Conservation (phyloP, 139 green algal species). For the Chlamydomonas incerta region DNA sequence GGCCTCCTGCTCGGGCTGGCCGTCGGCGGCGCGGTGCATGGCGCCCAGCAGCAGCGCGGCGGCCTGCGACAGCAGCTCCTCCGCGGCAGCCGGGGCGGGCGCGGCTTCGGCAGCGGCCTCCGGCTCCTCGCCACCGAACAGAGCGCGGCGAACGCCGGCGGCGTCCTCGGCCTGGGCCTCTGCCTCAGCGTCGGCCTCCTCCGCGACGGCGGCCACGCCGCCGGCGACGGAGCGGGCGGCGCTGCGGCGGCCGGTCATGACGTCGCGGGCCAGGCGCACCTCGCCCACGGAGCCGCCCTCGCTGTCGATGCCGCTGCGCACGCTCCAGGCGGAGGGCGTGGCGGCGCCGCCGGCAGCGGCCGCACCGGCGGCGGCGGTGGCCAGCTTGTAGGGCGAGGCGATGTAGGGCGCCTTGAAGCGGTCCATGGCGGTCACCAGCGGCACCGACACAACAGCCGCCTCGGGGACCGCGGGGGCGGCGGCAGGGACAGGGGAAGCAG, state of each 20-base stretch:
- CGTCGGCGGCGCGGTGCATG: constrained; percentile 20
- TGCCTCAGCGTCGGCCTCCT: background rate
- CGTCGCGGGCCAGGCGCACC: background rate
- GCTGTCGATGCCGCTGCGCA: too few relatives aligned
- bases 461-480: too few relatives aligned
- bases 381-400: background rate
- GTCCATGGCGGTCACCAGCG: background rate
- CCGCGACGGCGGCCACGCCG: background rate
- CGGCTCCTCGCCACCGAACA: background rate
- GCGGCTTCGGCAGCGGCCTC: background rate
- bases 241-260: background rate
- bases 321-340: background rate
- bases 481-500: too few relatives aligned
- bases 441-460: background rate
- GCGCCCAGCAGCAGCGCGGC: constrained; percentile 19
- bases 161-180: background rate
- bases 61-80: constrained; percentile 10
- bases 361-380: background rate
- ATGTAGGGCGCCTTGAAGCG: background rate
- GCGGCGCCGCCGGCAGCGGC: background rate
- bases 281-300: too few relatives aligned
- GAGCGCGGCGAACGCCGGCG: background rate
- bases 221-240: background rate
- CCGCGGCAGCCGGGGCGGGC: background rate
- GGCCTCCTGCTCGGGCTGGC: constrained; percentile 20